These are phyloP conservation scores for Xylariales sp. DNA, from an alignment of 2,329 filamentous ascomycete genomes.

Conservation along the genomic window DNA sequence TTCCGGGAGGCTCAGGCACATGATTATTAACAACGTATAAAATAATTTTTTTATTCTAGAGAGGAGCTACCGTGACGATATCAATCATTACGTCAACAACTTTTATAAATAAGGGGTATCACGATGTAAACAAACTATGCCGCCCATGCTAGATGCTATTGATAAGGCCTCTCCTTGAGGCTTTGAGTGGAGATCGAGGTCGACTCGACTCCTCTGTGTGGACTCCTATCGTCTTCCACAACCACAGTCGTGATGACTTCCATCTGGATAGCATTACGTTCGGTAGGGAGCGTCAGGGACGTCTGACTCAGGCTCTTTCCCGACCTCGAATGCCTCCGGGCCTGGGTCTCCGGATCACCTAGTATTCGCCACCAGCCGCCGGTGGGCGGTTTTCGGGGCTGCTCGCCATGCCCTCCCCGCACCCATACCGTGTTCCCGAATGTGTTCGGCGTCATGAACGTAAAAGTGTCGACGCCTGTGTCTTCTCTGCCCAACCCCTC, in stretches of 20 bases:
- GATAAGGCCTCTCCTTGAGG: conserved; percentile 21
- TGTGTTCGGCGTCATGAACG: conserved; percentile 55
- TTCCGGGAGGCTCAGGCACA: too few relatives aligned
- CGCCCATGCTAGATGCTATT: not conserved
- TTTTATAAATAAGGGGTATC: conserved; percentile 24
- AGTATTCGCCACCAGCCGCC: conserved; percentile 39
- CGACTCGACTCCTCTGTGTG: not conserved
- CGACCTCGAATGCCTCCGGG: conserved; percentile 22
- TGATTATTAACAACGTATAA: too few relatives aligned
- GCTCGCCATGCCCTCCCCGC: conserved; percentile 39
- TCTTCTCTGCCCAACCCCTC: conserved; percentile 52
- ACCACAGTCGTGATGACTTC: conserved; percentile 48
- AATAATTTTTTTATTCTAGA: too few relatives aligned
- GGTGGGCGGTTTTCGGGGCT: conserved; percentile 33
- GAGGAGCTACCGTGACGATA: too few relatives aligned
- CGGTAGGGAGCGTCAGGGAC: conserved; percentile 37
- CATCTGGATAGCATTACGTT: conserved; percentile 47
- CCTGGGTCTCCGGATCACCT: conserved; percentile 36
- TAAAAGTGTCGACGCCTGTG: conserved; percentile 63
- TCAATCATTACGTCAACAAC: not conserved
- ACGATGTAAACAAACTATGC: conserved; percentile 7
- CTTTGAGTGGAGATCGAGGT: conserved; percentile 14
- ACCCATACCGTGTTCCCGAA: conserved; percentile 51
- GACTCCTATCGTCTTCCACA: conserved; percentile 42
- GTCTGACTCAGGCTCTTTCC: conserved; percentile 43